Conservation (phyloP, 1,284 basidiomycete genomes). For the Termitomyces sp. region DNA sequence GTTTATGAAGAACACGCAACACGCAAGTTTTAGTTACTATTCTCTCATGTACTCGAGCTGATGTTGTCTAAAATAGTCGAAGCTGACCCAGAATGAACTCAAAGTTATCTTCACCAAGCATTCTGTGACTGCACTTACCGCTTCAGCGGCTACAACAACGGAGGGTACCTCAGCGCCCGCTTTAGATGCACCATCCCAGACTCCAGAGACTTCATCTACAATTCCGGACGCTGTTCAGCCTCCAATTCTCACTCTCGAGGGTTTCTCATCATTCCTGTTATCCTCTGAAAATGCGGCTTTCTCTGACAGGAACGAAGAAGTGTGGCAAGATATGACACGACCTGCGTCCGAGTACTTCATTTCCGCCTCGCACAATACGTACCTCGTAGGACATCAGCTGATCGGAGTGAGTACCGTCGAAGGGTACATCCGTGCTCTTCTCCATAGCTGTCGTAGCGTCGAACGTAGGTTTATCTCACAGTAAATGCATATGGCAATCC, state of each 20-base stretch:
- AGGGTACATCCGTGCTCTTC: conserved; percentile 90
- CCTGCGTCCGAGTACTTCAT: conserved; percentile 90
- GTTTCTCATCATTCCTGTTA: conserved; percentile 73
- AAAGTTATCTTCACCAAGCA: conserved; percentile 54
- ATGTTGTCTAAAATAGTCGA: conserved; percentile 34
- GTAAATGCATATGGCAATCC: neutral
- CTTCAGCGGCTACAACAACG: conserved; percentile 4
- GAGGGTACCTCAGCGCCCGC: neutral
- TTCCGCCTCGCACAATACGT: conserved; percentile 96
- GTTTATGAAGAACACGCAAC: conserved; percentile 69
- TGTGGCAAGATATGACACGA: conserved; percentile 55
- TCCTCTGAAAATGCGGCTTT: conserved; percentile 38
- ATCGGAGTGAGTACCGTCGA: conserved; percentile 93
- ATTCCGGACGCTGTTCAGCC: neutral
- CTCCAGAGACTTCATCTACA: conserved; percentile 1
- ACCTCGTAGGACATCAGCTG: conserved; percentile 92
- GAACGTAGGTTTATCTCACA: conserved; percentile 55
- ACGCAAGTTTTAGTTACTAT: conserved; percentile 34
- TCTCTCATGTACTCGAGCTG: neutral
- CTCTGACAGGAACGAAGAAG: conserved; percentile 24
- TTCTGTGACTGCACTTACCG: conserved; percentile 26
- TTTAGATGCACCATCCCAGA: neutral
- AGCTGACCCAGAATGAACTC: conserved; percentile 39
- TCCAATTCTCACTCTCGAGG: conserved; percentile 53
- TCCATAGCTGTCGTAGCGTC: conserved; percentile 89